phyloP scores from a whole-genome alignment of 305 asterid species.

The Rubia peregrina region DNA sequence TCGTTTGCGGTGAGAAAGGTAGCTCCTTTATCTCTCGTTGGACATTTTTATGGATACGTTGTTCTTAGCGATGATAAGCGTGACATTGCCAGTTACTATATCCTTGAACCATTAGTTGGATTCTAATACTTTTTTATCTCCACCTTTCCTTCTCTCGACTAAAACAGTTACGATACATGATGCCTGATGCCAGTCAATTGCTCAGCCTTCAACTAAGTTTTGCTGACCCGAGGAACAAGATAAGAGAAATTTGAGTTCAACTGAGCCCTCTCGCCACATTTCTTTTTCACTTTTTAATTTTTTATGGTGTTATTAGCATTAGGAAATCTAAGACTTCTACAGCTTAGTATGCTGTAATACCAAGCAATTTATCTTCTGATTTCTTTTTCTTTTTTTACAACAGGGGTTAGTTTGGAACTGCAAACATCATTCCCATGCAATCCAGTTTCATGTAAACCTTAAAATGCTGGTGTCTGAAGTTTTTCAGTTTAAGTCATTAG shows the following conservation, averaged over 20 bases:
- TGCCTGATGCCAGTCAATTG: slow-evolving; percentile 22
- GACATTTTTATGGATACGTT: background rate
- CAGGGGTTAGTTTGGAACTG: background rate
- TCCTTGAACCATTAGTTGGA: background rate
- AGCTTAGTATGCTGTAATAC: slow-evolving; percentile 14
- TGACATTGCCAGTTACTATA: too few species aligned
- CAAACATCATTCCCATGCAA: background rate
- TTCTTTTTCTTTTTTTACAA: too few species aligned
- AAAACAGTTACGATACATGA: slow-evolving; percentile 38
- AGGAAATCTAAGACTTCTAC: slow-evolving; percentile 26
- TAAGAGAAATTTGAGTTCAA: slow-evolving; percentile 22
- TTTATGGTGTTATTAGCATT: slow-evolving; percentile 16
- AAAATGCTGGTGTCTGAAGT: background rate
- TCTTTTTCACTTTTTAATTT: slow-evolving; percentile 16
- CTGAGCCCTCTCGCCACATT: slow-evolving; percentile 17
- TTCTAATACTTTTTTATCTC: slow-evolving; percentile 20
- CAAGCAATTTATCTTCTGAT: background rate
- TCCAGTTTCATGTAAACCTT: background rate
- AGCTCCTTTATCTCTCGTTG: slow-evolving; percentile 1
- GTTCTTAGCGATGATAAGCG: background rate
- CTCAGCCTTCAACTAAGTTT: slow-evolving; percentile 8
- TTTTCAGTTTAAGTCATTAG: slow-evolving; percentile 1
- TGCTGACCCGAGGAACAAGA: slow-evolving; percentile 33
- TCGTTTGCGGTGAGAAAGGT: slow-evolving; percentile 16
- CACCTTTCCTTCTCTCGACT: slow-evolving; percentile 22